Conservation (phyloP, 495 filamentous ascomycete species). For the Xylaria sp. region DNA sequence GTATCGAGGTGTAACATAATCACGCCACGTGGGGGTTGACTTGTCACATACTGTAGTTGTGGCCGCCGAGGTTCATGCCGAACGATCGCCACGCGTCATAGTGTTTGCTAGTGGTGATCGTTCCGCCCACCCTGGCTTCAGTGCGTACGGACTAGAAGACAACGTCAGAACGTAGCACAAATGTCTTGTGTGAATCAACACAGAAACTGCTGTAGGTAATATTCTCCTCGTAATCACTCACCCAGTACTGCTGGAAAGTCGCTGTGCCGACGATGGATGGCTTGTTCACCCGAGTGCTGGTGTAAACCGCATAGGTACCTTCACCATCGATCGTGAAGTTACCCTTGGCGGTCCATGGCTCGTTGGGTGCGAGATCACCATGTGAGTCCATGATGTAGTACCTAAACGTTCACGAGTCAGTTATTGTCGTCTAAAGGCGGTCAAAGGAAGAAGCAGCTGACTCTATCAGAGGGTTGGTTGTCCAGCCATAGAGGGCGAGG, state of each 20-base stretch:
- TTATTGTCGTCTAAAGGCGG: not conserved
- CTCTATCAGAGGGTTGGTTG: conserved; percentile 66
- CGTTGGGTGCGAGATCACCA: conserved; percentile 61
- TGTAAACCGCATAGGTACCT: conserved; percentile 63
- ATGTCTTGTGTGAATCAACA: not conserved
- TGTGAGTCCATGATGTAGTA: conserved; percentile 71
- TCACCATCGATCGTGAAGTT: conserved; percentile 61
- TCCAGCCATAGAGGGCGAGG: conserved; percentile 70
- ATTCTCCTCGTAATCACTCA: not conserved
- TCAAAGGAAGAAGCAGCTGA: not conserved
- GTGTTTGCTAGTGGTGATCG: conserved; percentile 57
- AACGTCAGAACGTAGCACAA: not conserved
- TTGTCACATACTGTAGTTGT: conserved; percentile 54
- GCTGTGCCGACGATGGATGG: conserved; percentile 65
- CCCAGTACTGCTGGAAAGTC: conserved; percentile 70
- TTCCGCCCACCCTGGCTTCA: conserved; percentile 60
- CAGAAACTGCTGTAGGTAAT: too few species aligned
- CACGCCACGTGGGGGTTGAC: not conserved
- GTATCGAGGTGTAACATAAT: not conserved
- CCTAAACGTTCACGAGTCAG: not conserved
- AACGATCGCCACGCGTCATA: conserved; percentile 63
- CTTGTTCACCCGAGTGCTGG: conserved; percentile 62
- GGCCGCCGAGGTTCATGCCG: conserved; percentile 58
- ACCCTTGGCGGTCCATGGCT: conserved; percentile 58
- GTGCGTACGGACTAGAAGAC: conserved; percentile 56